Conservation (phyloP, 371 early-diverging fungal species). For the Lichtheimia ornata region DNA sequence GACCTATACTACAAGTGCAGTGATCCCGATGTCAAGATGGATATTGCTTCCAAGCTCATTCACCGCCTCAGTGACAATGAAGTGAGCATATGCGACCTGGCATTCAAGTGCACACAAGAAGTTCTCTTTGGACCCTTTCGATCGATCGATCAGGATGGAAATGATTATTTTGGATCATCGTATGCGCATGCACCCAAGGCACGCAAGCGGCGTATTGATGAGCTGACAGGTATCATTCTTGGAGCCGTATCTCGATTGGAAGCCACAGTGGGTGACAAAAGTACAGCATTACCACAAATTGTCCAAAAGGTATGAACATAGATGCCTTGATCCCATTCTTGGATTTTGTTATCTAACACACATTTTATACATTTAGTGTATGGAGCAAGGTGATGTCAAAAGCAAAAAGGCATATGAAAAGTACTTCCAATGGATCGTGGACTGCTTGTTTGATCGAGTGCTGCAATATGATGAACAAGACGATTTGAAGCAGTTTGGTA, state of each 20-base stretch:
- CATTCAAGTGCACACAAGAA: slow-evolving; percentile 71
- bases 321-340: background rate
- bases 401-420: slow-evolving; percentile 33
- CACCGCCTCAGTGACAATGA: slow-evolving; percentile 83
- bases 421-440: slow-evolving; percentile 56
- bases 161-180: slow-evolving; percentile 36
- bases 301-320: slow-evolving; percentile 29
- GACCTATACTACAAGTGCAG: slow-evolving; percentile 66
- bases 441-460: slow-evolving; percentile 58
- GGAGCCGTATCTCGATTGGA: slow-evolving; percentile 48
- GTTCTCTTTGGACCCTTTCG: slow-evolving; percentile 69
- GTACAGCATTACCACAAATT: slow-evolving; percentile 29
- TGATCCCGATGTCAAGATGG: slow-evolving; percentile 54
- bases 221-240: slow-evolving; percentile 42
- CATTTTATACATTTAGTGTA: slow-evolving; percentile 22
- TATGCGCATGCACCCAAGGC: slow-evolving; percentile 32
- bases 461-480: slow-evolving; percentile 56
- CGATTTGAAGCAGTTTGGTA: slow-evolving; percentile 29
- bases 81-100: slow-evolving; percentile 69
- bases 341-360: background rate
- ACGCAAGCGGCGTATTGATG: slow-evolving; percentile 43
- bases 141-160: slow-evolving; percentile 34
- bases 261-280: slow-evolving; percentile 15
- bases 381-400: slow-evolving; percentile 38
- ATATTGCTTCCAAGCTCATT: slow-evolving; percentile 77